These are phyloP conservation scores for Dipteronia sinensis DNA, from an alignment of 345 rosid species.

Conservation along the genomic window DNA sequence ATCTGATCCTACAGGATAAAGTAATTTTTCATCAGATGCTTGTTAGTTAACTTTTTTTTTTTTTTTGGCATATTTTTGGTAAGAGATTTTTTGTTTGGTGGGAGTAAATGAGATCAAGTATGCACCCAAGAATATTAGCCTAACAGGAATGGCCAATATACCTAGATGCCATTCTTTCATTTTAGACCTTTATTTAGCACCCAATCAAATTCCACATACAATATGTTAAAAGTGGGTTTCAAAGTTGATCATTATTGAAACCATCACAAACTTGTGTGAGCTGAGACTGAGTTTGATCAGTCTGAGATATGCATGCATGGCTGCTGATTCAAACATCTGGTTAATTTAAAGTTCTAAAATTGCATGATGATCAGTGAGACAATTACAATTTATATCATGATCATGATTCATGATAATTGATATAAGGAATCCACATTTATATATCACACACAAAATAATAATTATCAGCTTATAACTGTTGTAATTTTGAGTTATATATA, in stretches of 20 bases:
- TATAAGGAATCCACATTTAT: background rate
- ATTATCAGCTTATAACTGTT: too few relatives aligned
- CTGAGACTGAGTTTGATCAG: background rate
- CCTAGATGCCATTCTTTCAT: background rate
- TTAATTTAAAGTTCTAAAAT: too few relatives aligned
- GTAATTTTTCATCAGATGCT: constrained; percentile 13
- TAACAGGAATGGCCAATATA: background rate
- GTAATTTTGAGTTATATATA: too few relatives aligned
- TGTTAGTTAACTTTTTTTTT: background rate
- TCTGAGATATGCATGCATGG: background rate
- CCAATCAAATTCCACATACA: constrained; percentile 3
- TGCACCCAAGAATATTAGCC: constrained; percentile 2
- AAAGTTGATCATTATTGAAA: background rate
- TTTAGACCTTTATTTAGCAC: background rate
- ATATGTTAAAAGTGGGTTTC: background rate
- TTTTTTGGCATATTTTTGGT: constrained; percentile 12
- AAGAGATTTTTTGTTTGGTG: background rate
- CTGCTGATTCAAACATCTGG: background rate
- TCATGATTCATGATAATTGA: too few relatives aligned
- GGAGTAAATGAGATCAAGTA: background rate
- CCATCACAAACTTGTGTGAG: background rate
- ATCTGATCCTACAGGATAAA: constrained; percentile 22
- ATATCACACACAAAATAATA: too few relatives aligned
- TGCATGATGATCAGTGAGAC: background rate
- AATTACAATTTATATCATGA: background rate